Percentiles rank a stretch among this genome's conserved stretches.
These are phyloP conservation scores for Rhodotorula glutinis DNA, from an alignment of 1,284 basidiomycete species.

Conservation along the genomic window DNA sequence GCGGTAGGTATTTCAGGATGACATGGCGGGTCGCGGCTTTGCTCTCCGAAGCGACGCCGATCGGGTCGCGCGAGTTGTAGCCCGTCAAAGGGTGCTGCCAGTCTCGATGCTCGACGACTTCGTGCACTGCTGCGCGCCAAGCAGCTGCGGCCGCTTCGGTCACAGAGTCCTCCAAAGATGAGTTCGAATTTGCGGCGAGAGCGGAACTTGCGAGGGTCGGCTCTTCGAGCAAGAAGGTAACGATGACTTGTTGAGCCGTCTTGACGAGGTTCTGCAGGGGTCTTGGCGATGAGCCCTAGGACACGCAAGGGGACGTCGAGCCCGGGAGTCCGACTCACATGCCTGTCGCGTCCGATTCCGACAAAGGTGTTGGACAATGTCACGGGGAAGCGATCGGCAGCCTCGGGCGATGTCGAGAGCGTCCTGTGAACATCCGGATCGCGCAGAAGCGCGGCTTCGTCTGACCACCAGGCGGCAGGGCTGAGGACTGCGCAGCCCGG, in stretches of 20 bases:
- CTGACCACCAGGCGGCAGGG: constrained; percentile 68
- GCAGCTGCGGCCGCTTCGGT: not conserved
- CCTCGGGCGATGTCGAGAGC: constrained; percentile 52
- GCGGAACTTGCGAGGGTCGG: constrained; percentile 32
- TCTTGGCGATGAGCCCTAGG: too few species aligned
- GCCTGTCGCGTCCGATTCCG: constrained; percentile 30
- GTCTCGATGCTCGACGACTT: constrained; percentile 20
- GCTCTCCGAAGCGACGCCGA: constrained; percentile 19
- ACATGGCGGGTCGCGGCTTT: constrained; percentile 17
- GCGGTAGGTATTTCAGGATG: constrained; percentile 39
- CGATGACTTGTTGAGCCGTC: constrained; percentile 64
- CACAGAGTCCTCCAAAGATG: not conserved
- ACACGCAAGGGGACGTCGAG: not conserved
- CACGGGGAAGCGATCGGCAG: constrained; percentile 44
- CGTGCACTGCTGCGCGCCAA: constrained; percentile 26
- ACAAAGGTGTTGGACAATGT: constrained; percentile 34
- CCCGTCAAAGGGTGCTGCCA: constrained; percentile 2
- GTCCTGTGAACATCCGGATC: constrained; percentile 53
- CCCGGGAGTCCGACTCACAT: not conserved
- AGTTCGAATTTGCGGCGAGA: not conserved
- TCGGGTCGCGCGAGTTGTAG: not conserved
- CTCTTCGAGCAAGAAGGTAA: constrained; percentile 74
- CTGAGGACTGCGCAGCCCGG: constrained; percentile 16
- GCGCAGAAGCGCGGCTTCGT: constrained; percentile 58
- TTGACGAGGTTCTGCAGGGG: constrained; percentile 53